Conservation (phyloP, 257 asterid genomes). For the Nicotiana knightiana region DNA sequence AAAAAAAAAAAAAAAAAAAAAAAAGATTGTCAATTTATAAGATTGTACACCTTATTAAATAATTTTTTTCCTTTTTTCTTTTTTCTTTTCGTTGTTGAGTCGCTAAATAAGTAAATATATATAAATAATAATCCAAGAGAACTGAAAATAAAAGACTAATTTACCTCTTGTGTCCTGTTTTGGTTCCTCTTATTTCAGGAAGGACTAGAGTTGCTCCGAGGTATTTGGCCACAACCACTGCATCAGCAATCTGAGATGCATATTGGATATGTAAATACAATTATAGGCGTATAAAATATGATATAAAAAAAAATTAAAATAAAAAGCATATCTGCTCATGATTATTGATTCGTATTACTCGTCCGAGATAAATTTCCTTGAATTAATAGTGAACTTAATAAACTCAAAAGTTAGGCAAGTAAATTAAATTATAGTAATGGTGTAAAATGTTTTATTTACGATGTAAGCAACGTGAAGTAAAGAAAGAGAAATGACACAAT, state of each 20-base stretch:
- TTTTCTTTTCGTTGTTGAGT: not conserved
- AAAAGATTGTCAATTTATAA: not conserved
- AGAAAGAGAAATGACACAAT: too few relatives aligned
- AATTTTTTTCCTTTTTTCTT: not conserved
- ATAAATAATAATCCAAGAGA: not conserved
- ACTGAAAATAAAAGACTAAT: not conserved
- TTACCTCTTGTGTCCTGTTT: conserved; percentile 31
- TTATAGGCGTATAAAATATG: not conserved
- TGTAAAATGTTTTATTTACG: too few relatives aligned
- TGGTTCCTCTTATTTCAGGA: conserved; percentile 42
- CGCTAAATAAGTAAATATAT: not conserved
- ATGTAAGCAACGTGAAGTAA: too few relatives aligned
- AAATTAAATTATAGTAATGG: too few relatives aligned
- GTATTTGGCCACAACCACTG: conserved; percentile 43
- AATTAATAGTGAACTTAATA: too few relatives aligned
- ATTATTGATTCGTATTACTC: too few relatives aligned
- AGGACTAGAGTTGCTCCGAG: conserved; percentile 62
- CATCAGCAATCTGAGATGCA: conserved; percentile 47
- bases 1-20: not conserved
- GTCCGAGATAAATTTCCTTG: too few relatives aligned
- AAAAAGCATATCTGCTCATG: too few relatives aligned
- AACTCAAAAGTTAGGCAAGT: too few relatives aligned
- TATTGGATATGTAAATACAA: not conserved
- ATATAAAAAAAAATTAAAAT: too few relatives aligned
- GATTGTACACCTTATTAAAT: not conserved